phyloP scores from a whole-genome alignment of 2,329 filamentous ascomycete species.

The Colletotrichum lini region DNA sequence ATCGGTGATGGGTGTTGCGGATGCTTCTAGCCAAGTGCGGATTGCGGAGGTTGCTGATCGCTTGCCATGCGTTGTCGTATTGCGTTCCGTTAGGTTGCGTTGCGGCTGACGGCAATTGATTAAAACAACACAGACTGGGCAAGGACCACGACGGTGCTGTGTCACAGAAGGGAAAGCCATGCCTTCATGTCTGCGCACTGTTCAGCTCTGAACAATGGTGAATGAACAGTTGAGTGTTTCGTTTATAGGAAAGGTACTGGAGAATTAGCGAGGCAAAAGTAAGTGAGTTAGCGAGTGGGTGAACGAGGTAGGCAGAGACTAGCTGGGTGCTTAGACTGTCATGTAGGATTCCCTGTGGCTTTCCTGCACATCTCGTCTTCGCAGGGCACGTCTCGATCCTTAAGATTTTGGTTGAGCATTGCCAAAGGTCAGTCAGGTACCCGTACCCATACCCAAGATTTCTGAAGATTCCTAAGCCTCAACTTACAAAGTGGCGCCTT shows the following conservation, averaged over 20 bases:
- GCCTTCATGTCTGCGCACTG: too few species aligned
- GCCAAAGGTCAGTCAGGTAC: neutral
- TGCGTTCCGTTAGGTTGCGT: neutral
- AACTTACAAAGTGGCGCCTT: neutral
- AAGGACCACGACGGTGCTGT: neutral
- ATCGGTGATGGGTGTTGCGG: neutral
- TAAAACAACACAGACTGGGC: neutral
- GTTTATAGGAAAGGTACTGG: too few species aligned
- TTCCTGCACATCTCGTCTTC: too few species aligned
- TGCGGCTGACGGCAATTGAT: constrained; percentile 3
- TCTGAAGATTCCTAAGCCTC: neutral
- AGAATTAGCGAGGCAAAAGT: neutral
- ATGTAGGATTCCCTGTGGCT: too few species aligned
- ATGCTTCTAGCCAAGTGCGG: constrained; percentile 4
- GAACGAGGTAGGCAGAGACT: neutral
- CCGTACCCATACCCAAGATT: constrained; percentile 2
- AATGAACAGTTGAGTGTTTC: too few species aligned
- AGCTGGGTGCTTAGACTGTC: too few species aligned
- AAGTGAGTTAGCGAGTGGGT: neutral
- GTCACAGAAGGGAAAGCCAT: neutral
- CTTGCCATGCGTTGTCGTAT: constrained; percentile 3
- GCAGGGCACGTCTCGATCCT: too few species aligned
- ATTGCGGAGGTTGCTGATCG: constrained; percentile 9
- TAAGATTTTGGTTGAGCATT: neutral
- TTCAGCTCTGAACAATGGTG: neutral